phyloP scores from a whole-genome alignment of 345 rosid species.

The Gossypium bickii region DNA sequence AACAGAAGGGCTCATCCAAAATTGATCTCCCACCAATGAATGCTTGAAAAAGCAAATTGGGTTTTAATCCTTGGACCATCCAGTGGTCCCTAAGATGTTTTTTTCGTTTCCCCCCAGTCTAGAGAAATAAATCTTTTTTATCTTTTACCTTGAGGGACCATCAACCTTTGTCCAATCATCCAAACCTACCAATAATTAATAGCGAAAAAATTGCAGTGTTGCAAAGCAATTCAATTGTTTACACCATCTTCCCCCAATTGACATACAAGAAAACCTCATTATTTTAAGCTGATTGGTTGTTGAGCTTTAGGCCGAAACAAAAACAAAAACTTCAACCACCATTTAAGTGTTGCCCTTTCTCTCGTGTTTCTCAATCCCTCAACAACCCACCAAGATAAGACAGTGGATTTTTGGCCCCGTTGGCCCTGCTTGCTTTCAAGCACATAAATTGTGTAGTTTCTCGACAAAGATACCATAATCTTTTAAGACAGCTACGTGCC shows the following conservation, averaged over 20 bases:
- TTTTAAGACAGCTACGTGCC: constrained; percentile 37
- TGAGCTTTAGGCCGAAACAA: not conserved
- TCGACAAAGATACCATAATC: constrained; percentile 36
- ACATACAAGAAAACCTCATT: not conserved
- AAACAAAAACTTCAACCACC: not conserved
- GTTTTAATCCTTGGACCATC: not conserved
- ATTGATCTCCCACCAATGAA: too few species aligned
- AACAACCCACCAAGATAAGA: constrained; percentile 12
- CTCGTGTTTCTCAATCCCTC: constrained; percentile 7
- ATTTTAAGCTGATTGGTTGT: not conserved
- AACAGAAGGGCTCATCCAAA: too few species aligned
- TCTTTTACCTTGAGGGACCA: not conserved
- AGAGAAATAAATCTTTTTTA: not conserved
- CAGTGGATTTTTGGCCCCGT: not conserved
- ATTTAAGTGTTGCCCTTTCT: not conserved
- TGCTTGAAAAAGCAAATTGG: not conserved
- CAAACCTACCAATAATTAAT: constrained; percentile 3
- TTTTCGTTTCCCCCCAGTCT: too few species aligned
- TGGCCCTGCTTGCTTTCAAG: constrained; percentile 9
- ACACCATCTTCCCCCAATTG: not conserved
- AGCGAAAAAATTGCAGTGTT: not conserved
- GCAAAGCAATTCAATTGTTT: not conserved
- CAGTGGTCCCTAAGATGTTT: not conserved
- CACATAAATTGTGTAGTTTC: constrained; percentile 20
- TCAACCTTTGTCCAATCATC: not conserved